Conservation (phyloP, 1,284 basidiomycete species). For the Macrocybe sp. region DNA sequence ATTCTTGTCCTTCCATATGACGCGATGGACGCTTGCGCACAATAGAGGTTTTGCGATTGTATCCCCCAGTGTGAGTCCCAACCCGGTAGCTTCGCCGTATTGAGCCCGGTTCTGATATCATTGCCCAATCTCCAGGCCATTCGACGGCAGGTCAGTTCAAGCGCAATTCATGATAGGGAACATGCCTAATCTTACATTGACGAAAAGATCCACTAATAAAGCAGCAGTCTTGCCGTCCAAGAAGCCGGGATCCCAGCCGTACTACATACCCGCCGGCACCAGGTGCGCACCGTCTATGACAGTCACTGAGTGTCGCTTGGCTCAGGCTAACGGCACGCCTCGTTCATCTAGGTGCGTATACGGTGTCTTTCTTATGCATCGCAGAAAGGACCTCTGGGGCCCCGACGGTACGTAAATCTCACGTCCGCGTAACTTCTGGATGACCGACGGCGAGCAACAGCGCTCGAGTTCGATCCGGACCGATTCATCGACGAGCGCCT, state of each 20-base stretch:
- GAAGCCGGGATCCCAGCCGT: neutral
- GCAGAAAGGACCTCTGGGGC: neutral
- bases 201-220: too few relatives aligned
- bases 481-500: slow-evolving; percentile 52
- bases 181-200: neutral
- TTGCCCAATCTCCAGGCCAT: too few relatives aligned
- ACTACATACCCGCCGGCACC: neutral
- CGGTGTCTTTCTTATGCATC: slow-evolving; percentile 1
- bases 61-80: neutral
- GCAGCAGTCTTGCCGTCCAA: too few relatives aligned
- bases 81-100: too few relatives aligned
- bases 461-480: slow-evolving; percentile 52
- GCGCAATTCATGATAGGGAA: neutral
- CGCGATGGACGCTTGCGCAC: too few relatives aligned
- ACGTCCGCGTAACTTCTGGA: neutral
- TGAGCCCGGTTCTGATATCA: too few relatives aligned
- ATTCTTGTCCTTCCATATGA: neutral
- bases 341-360: neutral
- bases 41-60: too few relatives aligned
- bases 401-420: neutral
- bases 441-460: slow-evolving; percentile 19
- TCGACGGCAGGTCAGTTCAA: too few relatives aligned
- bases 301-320: neutral
- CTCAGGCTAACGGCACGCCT: too few relatives aligned
- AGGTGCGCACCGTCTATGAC: too few relatives aligned